phyloP scores from a whole-genome alignment of 2,329 filamentous ascomycete genomes.

The Myriosclerotinia scirpicola region DNA sequence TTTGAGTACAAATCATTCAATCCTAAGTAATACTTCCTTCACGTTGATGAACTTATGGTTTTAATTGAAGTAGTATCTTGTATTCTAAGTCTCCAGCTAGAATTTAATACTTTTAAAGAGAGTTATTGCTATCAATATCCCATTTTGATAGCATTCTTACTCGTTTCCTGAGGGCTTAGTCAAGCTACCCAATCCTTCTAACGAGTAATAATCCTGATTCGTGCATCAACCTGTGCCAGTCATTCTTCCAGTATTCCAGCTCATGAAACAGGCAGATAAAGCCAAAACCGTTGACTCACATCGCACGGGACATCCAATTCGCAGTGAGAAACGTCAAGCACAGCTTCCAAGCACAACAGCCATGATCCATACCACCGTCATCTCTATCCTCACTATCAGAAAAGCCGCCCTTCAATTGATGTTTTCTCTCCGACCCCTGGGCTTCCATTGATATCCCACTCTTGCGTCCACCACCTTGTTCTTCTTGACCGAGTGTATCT shows the following conservation, averaged over 20 bases:
- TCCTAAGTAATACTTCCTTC: neutral
- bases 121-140: neutral
- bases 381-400: neutral
- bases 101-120: neutral
- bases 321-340: conserved; percentile 1
- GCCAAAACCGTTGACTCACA: neutral
- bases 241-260: neutral
- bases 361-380: neutral
- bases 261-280: neutral
- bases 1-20: neutral
- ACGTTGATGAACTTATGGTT: too few species aligned
- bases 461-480: neutral
- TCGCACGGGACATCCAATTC: conserved; percentile 14
- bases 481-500: neutral
- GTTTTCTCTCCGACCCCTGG: neutral
- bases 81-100: neutral
- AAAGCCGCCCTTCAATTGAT: neutral
- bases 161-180: too few species aligned
- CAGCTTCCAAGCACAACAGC: conserved; percentile 17
- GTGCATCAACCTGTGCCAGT: neutral
- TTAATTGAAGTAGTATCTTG: neutral
- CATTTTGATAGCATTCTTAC: neutral
- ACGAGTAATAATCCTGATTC: neutral
- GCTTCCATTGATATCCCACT: neutral
- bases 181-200: neutral